Evolutionary conservation across 2,329 filamentous ascomycete species (phyloP).

Genomic region (Monosporascus sp.): DNA sequence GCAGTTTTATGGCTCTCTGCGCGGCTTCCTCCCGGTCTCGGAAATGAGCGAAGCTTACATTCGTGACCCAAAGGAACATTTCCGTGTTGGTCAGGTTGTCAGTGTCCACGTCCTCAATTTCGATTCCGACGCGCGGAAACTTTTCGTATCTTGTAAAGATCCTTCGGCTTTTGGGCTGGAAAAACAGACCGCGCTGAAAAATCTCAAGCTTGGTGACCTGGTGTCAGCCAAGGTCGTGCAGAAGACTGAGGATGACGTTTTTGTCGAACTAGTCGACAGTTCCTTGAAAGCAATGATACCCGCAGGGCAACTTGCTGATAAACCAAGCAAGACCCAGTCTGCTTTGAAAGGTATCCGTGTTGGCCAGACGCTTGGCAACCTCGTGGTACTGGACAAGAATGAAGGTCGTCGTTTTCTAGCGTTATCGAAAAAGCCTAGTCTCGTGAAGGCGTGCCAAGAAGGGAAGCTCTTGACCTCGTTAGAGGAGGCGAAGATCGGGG

Average conservation of each 20-base stretch:
- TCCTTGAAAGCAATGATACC: slow-evolving; percentile 74
- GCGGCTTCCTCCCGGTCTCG: slow-evolving; percentile 83
- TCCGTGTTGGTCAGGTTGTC: slow-evolving; percentile 84
- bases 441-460: slow-evolving; percentile 69
- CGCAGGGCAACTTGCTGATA: slow-evolving; percentile 77
- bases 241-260: slow-evolving; percentile 70
- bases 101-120: slow-evolving; percentile 83
- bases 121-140: slow-evolving; percentile 61
- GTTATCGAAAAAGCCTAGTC: slow-evolving; percentile 75
- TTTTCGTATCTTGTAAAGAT: slow-evolving; percentile 92
- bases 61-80: slow-evolving; percentile 81
- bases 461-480: slow-evolving; percentile 67
- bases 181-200: slow-evolving; percentile 70
- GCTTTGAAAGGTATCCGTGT: slow-evolving; percentile 76
- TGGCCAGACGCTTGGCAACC: slow-evolving; percentile 73
- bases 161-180: slow-evolving; percentile 69
- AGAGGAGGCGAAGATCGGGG: slow-evolving; percentile 64
- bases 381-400: slow-evolving; percentile 85
- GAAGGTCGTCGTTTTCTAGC: slow-evolving; percentile 69
- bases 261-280: slow-evolving; percentile 68
- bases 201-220: slow-evolving; percentile 65
- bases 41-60: slow-evolving; percentile 99
- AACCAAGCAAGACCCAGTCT: slow-evolving; percentile 65
- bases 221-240: slow-evolving; percentile 77
- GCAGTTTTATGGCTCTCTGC: slow-evolving; percentile 81